Evolutionary conservation across 208 protist genomes (phyloP).

Genomic region (Acanthamoeba castellanii): DNA sequence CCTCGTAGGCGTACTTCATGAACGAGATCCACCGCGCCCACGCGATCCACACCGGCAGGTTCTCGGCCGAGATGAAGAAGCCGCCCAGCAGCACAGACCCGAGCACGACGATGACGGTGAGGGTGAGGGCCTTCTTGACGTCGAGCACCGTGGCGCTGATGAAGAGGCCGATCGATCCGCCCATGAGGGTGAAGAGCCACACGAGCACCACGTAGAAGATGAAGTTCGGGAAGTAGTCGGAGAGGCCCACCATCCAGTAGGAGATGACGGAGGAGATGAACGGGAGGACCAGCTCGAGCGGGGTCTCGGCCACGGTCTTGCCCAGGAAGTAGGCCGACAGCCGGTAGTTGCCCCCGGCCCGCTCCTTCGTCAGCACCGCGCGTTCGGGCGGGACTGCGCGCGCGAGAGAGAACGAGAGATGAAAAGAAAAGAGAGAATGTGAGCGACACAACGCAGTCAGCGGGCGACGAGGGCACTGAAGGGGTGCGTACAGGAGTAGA

Average conservation of each 20-base stretch:
- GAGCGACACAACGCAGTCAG: too few relatives aligned
- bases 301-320: conserved; percentile 76
- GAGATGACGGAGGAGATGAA: conserved; percentile 78
- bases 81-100: conserved; percentile 63
- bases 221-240: conserved; percentile 27
- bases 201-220: conserved; percentile 72
- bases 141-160: conserved; percentile 56
- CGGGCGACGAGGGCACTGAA: too few relatives aligned
- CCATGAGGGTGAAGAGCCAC: conserved; percentile 27
- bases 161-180: conserved; percentile 65
- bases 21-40: conserved; percentile 72
- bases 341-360: conserved; percentile 36
- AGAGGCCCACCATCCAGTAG: conserved; percentile 76
- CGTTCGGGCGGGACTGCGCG: conserved; percentile 72
- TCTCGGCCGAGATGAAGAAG: conserved; percentile 68
- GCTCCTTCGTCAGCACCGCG: conserved; percentile 76
- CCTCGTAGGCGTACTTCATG: conserved; percentile 70
- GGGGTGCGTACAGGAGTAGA: conserved; percentile 21
- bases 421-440: too few relatives aligned
- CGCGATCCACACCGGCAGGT: conserved; percentile 36
- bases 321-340: conserved; percentile 80
- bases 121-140: conserved; percentile 46
- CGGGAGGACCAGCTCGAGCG: conserved; percentile 74
- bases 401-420: too few relatives aligned
- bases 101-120: conserved; percentile 13